Conservation (phyloP, 78 protist genomes). For the Dictyostelium discoideum region DNA sequence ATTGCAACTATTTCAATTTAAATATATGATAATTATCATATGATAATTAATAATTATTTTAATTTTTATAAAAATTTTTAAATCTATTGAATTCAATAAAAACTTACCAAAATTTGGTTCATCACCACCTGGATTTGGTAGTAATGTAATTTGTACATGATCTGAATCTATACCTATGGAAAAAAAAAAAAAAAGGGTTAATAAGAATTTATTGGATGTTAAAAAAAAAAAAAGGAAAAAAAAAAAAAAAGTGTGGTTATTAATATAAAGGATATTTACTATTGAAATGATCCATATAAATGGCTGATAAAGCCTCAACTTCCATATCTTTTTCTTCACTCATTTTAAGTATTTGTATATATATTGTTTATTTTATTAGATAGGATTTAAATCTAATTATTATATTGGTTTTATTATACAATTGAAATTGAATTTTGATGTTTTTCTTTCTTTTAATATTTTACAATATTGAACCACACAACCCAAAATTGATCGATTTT, state of each 20-base stretch:
- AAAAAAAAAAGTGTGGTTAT: neutral
- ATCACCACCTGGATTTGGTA: conserved; percentile 73
- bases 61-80: too few species aligned
- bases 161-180: conserved; percentile 21
- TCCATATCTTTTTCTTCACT: conserved; percentile 66
- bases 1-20: conserved; percentile 71
- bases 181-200: neutral
- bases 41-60: neutral
- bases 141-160: conserved; percentile 60
- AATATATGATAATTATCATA: too few species aligned
- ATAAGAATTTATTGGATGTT: too few species aligned
- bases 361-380: too few species aligned
- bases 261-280: neutral
- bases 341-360: neutral
- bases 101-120: conserved; percentile 57
- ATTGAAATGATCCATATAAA: conserved; percentile 67
- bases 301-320: conserved; percentile 61
- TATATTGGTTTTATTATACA: neutral
- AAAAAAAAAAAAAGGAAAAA: neutral
- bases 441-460: neutral
- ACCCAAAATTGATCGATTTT: neutral
- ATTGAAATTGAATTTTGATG: neutral
- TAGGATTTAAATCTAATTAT: neutral
- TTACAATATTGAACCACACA: neutral
- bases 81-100: neutral